Percentiles rank a stretch among this genome's conserved stretches.
Evolutionary conservation across 2,329 filamentous ascomycete genomes (phyloP).

Genomic region (Xylariaceae sp.): DNA sequence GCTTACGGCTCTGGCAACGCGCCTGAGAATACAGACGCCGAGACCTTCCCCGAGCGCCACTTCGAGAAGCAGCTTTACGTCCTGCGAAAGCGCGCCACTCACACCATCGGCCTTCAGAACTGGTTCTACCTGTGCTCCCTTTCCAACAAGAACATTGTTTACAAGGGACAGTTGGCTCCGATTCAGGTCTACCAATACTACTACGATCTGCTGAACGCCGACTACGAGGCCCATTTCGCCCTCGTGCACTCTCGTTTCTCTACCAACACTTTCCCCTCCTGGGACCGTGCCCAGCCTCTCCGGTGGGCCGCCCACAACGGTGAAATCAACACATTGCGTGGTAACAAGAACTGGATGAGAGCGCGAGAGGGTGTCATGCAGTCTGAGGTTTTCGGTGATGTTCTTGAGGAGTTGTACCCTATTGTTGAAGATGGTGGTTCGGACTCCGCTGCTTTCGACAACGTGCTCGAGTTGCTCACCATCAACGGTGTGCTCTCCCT

Average conservation of each 20-base stretch:
- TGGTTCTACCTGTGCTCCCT: slow-evolving; percentile 98
- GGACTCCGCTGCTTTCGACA: slow-evolving; percentile 95
- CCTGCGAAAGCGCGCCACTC: slow-evolving; percentile 88
- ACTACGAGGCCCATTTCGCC: slow-evolving; percentile 96
- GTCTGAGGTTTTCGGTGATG: slow-evolving; percentile 86
- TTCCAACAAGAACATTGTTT: slow-evolving; percentile 97
- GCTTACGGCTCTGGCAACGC: slow-evolving; percentile 77
- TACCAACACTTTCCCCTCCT: slow-evolving; percentile 96
- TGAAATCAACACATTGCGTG: slow-evolving; percentile 95
- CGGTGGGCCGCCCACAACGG: slow-evolving; percentile 98
- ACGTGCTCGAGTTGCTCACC: slow-evolving; percentile 85
- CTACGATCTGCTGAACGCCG: slow-evolving; percentile 91
- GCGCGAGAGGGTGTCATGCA: slow-evolving; percentile 92
- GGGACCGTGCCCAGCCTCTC: slow-evolving; percentile 93
- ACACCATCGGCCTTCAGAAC: slow-evolving; percentile 91
- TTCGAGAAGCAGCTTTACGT: slow-evolving; percentile 95
- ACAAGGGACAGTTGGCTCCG: slow-evolving; percentile 93
- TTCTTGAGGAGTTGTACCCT: slow-evolving; percentile 84
- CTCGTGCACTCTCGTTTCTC: slow-evolving; percentile 96
- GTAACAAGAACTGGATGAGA: slow-evolving; percentile 99
- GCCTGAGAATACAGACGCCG: slow-evolving; percentile 71
- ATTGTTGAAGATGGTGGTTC: slow-evolving; percentile 96
- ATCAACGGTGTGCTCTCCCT: slow-evolving; percentile 95
- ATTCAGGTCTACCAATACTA: slow-evolving; percentile 98
- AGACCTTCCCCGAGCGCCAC: slow-evolving; percentile 73